Evolutionary conservation across 495 filamentous ascomycete genomes (phyloP), one percentile per base, ranked within the genome.

Genomic region (Neurospora pannonica): DNA sequence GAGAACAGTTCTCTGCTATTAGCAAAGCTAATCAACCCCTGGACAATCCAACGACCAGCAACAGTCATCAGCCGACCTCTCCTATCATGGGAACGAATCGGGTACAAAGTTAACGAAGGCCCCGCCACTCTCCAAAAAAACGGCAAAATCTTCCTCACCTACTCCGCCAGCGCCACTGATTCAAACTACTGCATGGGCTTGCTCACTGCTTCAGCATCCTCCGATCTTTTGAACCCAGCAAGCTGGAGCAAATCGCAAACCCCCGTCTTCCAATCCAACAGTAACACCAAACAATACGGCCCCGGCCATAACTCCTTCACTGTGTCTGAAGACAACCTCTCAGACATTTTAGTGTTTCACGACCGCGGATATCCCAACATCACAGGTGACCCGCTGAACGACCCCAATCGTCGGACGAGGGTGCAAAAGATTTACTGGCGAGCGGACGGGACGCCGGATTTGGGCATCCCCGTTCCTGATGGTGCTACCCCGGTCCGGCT

Each of bases 281-380:
- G 0, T 6, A 6, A 9, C 8, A 86, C 87, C 3, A 74, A 77
- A 17, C 86, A 88, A 77, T 86, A 84, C 60, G 88, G 88, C 3
- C 84, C 88, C 0, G 88, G 87, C 1, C 87, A 88, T 70, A 89
- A 89, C 76, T 80, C 81, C 19, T 87, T 88, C 77, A 85, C 86
- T 72, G 72, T 76, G 8, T 85, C 83, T 31, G 86, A 88, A 11
- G 86, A 88, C 74, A 85, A 82, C 3, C 78, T 77, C 3, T 80
- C 85, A 76, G 85, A 83, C 36, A 83, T 87, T 79, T 86, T 84
- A 71, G 84, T 84, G 3, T 89, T 84, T 76, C 87, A 89, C 75
- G 87, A 81, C 79, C 34, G 79, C 60, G 28, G 86, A 80, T 67
- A 81, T 81, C 13, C 86, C 81, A 76, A 80, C 9, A 79, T 79